Percentiles rank a stretch among this genome's conserved stretches.
Conservation (phyloP, 1,139 yeast genomes). For the Hansenula anomala region DNA sequence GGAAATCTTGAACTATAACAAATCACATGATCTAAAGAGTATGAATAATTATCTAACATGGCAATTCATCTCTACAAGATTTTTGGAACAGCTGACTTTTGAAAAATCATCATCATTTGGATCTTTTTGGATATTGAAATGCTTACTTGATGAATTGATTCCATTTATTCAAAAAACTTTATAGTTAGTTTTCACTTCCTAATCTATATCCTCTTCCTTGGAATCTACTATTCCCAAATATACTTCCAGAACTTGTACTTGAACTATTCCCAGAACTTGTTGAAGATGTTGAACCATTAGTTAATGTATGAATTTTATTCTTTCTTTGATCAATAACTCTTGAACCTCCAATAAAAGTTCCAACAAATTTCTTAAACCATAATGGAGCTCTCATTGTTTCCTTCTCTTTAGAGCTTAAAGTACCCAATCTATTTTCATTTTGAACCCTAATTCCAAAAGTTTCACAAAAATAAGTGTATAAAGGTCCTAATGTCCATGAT, state of each 20-base stretch:
- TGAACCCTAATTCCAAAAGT: constrained; percentile 21
- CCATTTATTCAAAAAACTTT: no score
- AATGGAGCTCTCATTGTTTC: constrained; percentile 33
- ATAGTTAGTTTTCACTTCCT: constrained; percentile 15
- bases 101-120: constrained; percentile 7
- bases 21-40: no score
- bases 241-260: background rate
- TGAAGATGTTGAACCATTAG: background rate
- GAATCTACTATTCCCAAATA: constrained; percentile 9
- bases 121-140: constrained; percentile 20
- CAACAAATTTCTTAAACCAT: constrained; percentile 20
- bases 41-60: no score
- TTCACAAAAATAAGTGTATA: constrained; percentile 26
- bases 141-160: constrained; percentile 20
- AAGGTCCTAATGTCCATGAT: constrained; percentile 47
- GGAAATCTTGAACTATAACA: no score
- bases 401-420: constrained; percentile 21
- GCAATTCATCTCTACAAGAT: background rate
- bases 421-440: constrained; percentile 28
- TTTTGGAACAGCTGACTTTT: constrained; percentile 9
- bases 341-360: constrained; percentile 1
- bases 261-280: background rate
- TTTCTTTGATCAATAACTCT: background rate
- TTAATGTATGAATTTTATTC: constrained; percentile 1
- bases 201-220: constrained; percentile 24